Evolutionary conservation across 345 rosid species (phyloP).

Genomic region (Eutrema japonicum): DNA sequence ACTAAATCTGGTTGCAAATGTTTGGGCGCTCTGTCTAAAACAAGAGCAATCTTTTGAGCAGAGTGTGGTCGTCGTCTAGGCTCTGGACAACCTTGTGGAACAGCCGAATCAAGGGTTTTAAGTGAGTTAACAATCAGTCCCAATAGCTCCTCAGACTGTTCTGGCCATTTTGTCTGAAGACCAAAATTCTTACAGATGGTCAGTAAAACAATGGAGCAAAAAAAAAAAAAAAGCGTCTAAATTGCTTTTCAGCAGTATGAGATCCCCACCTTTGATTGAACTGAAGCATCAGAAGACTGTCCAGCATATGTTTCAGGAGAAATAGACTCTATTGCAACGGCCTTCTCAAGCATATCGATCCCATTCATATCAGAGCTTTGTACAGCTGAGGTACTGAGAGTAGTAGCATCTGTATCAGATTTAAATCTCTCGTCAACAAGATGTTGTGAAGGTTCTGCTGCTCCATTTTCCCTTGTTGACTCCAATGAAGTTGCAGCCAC

Average conservation of each 20-base stretch:
- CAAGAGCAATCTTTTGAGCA: conserved; percentile 90
- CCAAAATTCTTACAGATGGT: conserved; percentile 26
- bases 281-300: conserved; percentile 58
- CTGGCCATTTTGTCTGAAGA: conserved; percentile 95
- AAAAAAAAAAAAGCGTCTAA: neutral
- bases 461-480: conserved; percentile 69
- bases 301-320: conserved; percentile 66
- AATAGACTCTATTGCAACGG: conserved; percentile 62
- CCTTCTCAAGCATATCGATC: conserved; percentile 53
- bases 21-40: conserved; percentile 93
- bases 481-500: conserved; percentile 33
- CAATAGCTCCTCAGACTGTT: conserved; percentile 97
- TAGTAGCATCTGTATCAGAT: conserved; percentile 68
- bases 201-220: conserved; percentile 26
- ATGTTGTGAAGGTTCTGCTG: conserved; percentile 59
- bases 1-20: conserved; percentile 90
- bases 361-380: conserved; percentile 72
- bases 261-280: conserved; percentile 71
- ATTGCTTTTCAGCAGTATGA: conserved; percentile 11
- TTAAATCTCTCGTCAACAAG: conserved; percentile 74
- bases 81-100: conserved; percentile 94
- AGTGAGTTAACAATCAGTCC: conserved; percentile 96
- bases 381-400: conserved; percentile 63
- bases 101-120: conserved; percentile 93
- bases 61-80: conserved; percentile 94